A percentile compares a stretch with the other conserved stretches of the same genome.
These are phyloP conservation scores for Piper longum DNA, from an alignment of 164 flowering plant genomes.

Conservation along the genomic window DNA sequence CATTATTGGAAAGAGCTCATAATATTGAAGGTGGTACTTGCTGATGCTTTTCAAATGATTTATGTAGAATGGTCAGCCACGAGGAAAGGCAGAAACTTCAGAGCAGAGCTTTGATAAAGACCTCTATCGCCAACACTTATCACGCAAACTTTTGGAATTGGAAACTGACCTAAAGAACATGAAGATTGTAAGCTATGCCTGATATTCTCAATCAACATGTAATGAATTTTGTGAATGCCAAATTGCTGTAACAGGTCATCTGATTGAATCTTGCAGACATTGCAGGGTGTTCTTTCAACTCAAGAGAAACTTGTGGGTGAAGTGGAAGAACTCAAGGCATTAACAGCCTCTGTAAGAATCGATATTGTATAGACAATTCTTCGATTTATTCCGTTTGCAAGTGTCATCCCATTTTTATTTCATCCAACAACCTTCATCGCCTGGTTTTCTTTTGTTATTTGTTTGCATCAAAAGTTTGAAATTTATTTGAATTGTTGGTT, in stretches of 20 bases:
- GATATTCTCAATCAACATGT: constrained; percentile 1
- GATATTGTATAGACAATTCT: constrained; percentile 1
- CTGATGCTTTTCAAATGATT: neutral
- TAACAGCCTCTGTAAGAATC: constrained; percentile 14
- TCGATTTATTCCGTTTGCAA: neutral
- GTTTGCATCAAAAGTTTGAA: too few relatives aligned
- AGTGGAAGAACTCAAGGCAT: constrained; percentile 21
- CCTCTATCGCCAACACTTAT: neutral
- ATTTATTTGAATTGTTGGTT: too few relatives aligned
- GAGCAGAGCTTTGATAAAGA: constrained; percentile 4
- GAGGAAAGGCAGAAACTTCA: neutral
- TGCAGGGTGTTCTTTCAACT: constrained; percentile 12
- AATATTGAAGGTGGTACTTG: neutral
- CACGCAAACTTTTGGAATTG: constrained; percentile 21
- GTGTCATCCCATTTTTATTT: too few relatives aligned
- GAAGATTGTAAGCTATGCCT: constrained; percentile 20
- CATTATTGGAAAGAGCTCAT: neutral
- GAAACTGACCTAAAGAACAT: constrained; percentile 28
- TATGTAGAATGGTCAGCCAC: neutral
- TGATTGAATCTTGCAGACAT: constrained; percentile 15
- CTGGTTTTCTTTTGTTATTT: too few relatives aligned
- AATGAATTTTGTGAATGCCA: neutral
- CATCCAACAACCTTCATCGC: too few relatives aligned
- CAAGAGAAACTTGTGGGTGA: constrained; percentile 21
- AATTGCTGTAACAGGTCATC: neutral